Conservation (phyloP, 108 stramenopile genomes). For the Cyclostephanos invisitatus region DNA sequence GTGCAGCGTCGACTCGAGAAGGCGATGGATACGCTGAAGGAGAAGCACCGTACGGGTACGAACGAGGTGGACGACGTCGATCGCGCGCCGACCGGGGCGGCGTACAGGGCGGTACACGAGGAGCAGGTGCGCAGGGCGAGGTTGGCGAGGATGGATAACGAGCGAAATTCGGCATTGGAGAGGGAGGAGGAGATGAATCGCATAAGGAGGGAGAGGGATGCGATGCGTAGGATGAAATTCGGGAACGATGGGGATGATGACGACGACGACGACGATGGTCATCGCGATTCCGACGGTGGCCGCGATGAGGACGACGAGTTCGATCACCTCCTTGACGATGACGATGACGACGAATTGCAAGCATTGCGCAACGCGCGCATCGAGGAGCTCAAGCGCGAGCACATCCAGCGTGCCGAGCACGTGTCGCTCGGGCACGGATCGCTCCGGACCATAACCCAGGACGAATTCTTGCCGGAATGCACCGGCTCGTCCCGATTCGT, state of each 20-base stretch:
- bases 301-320: slow-evolving; percentile 49
- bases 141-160: neutral
- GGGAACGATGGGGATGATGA: slow-evolving; percentile 24
- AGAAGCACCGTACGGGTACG: slow-evolving; percentile 49
- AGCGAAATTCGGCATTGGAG: slow-evolving; percentile 22
- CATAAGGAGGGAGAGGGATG: slow-evolving; percentile 42
- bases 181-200: slow-evolving; percentile 32
- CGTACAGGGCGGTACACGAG: slow-evolving; percentile 47
- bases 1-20: slow-evolving; percentile 68
- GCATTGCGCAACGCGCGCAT: slow-evolving; percentile 86
- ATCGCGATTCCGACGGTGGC: slow-evolving; percentile 40
- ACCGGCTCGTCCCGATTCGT: slow-evolving; percentile 66
- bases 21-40: slow-evolving; percentile 65
- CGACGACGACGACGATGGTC: slow-evolving; percentile 29
- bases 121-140: slow-evolving; percentile 44
- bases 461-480: slow-evolving; percentile 95
- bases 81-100: slow-evolving; percentile 58
- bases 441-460: slow-evolving; percentile 91
- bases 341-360: slow-evolving; percentile 74
- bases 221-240: slow-evolving; percentile 43
- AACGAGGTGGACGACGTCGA: slow-evolving; percentile 63
- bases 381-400: slow-evolving; percentile 68
- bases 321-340: slow-evolving; percentile 37
- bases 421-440: slow-evolving; percentile 95
- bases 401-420: slow-evolving; percentile 63